Conservation (phyloP, 2,329 filamentous ascomycete genomes). For the Blastomyces emzantsi region DNA sequence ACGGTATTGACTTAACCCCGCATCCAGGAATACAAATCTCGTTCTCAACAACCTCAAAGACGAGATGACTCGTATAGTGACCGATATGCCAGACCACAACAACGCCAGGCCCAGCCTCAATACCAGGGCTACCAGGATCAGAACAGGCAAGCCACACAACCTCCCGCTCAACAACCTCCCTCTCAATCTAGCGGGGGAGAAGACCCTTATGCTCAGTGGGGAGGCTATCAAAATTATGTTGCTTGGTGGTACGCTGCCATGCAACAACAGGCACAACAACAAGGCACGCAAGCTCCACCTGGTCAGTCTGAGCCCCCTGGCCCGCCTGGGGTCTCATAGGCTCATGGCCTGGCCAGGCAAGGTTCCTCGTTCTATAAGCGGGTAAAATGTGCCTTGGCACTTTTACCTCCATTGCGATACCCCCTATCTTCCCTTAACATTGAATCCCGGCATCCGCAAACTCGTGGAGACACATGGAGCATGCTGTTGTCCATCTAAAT, state of each 20-base stretch:
- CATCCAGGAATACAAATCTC: constrained; percentile 25
- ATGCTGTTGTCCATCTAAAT: not conserved
- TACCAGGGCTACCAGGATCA: constrained; percentile 16
- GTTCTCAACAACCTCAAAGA: constrained; percentile 29
- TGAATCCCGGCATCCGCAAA: not conserved
- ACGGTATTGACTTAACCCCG: too few species aligned
- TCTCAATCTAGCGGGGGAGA: constrained; percentile 17
- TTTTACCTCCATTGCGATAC: constrained; percentile 3
- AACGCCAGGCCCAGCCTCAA: constrained; percentile 15
- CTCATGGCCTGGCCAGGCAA: not conserved
- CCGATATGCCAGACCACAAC: constrained; percentile 41
- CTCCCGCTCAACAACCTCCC: constrained; percentile 45
- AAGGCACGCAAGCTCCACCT: constrained; percentile 9
- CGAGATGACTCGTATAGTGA: constrained; percentile 26
- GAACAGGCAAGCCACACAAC: constrained; percentile 36
- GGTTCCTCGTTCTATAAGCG: not conserved
- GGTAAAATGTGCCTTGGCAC: not conserved
- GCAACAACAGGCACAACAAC: constrained; percentile 44
- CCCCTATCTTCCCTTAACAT: not conserved
- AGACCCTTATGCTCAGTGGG: constrained; percentile 72
- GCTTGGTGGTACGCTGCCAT: constrained; percentile 71
- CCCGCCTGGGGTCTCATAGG: constrained; percentile 18
- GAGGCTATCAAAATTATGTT: constrained; percentile 72
- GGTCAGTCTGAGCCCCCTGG: constrained; percentile 24
- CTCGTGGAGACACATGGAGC: not conserved